Conservation (phyloP, 2,329 filamentous ascomycete genomes). For the Cadophora sp. region DNA sequence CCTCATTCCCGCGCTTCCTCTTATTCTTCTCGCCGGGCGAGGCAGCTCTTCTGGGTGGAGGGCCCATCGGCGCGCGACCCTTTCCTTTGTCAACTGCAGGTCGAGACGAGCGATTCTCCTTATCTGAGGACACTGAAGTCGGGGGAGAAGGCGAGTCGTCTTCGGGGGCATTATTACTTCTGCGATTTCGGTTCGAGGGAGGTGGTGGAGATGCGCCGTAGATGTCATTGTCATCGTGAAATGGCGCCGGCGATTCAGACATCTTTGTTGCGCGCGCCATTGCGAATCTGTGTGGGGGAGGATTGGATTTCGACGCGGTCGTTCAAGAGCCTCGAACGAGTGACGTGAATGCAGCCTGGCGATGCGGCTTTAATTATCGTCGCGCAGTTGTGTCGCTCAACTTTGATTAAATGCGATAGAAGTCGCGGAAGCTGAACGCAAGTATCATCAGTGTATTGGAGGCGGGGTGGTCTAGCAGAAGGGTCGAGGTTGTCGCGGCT, state of each 20-base stretch:
- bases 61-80: conserved; percentile 47
- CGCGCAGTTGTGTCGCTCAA: background rate
- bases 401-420: background rate
- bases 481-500: background rate
- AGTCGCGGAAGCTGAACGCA: conserved; percentile 6
- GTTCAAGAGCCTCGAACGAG: background rate
- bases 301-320: conserved; percentile 8
- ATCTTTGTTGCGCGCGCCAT: conserved; percentile 36
- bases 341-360: conserved; percentile 9
- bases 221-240: conserved; percentile 42
- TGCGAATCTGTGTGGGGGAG: background rate
- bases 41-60: conserved; percentile 28
- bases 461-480: background rate
- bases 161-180: conserved; percentile 26
- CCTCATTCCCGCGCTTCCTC: conserved; percentile 39
- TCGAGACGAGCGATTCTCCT: conserved; percentile 51
- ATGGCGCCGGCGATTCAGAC: conserved; percentile 40
- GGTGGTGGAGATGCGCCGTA: conserved; percentile 42
- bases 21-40: conserved; percentile 30
- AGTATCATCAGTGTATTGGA: background rate
- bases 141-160: conserved; percentile 43
- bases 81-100: conserved; percentile 50
- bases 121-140: conserved; percentile 51
- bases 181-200: conserved; percentile 31
- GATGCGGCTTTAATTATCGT: background rate